Evolutionary conservation across 495 filamentous ascomycete species (phyloP).

Genomic region (Penicillium coprophilum): DNA sequence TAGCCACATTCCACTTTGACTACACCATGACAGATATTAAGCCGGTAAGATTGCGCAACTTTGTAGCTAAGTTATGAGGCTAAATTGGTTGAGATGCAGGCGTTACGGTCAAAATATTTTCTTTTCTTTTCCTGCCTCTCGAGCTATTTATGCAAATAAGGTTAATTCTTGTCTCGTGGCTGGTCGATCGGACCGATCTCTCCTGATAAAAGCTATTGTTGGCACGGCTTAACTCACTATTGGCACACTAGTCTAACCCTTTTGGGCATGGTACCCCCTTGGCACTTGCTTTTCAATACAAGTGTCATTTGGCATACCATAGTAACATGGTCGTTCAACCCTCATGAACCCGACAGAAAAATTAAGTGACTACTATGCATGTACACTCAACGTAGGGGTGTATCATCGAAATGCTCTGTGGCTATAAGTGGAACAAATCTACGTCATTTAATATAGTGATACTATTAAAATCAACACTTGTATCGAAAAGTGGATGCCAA

Average conservation of each 20-base stretch:
- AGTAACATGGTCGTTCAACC: too few relatives aligned
- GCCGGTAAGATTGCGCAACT: not conserved
- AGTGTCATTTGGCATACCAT: not conserved
- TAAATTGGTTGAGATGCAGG: too few relatives aligned
- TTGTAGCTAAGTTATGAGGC: not conserved
- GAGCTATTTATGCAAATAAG: not conserved
- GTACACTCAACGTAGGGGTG: too few relatives aligned
- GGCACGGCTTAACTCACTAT: not conserved
- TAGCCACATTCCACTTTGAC: constrained; percentile 5
- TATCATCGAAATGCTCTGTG: too few relatives aligned
- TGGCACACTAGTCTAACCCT: not conserved
- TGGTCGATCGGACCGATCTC: too few relatives aligned
- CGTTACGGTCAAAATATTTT: not conserved
- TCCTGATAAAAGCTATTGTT: not conserved
- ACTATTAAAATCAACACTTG: not conserved
- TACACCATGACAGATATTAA: not conserved
- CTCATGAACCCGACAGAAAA: too few relatives aligned
- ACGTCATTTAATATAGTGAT: too few relatives aligned
- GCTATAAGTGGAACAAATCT: too few relatives aligned
- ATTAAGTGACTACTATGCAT: too few relatives aligned
- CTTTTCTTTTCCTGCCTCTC: not conserved
- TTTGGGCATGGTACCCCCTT: not conserved
- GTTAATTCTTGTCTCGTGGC: constrained; percentile 38
- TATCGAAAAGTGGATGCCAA: not conserved
- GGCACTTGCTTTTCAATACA: not conserved